Evolutionary conservation across 768 basidiomycete species (phyloP), one percentile per base, ranked within the genome.

Genomic region (Hirschioporus abietinus): DNA sequence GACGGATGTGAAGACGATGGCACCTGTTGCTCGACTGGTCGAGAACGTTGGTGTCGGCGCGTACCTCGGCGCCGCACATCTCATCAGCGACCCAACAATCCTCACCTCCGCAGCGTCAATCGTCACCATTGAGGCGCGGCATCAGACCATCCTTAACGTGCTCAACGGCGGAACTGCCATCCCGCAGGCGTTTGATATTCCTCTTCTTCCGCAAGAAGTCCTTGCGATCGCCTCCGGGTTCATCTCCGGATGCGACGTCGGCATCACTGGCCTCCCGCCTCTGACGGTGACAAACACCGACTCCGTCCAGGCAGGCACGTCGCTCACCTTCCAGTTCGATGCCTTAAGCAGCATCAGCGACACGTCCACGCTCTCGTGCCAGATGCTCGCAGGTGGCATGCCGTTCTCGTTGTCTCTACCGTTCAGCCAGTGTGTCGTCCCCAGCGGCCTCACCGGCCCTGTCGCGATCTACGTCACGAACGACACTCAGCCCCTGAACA

Each of bases 91-190:
- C 70, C 86, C 88, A 17, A 76, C 80, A 26, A 71, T 92, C 66
- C 77, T 91, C 63, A 81, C 82, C 64, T 80, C 85, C n/a, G 91
- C 90, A 57, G 89, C 82, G 8, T 86, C 87, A 26, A 93, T 93
- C 73, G 71, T 91, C 75, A 88, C 91, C 30, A 81, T 92, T 61
- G 93, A 95, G 73, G 88, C 91, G n/a, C 88, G 93, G 61, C 93
- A 95, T 71, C 87, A 90, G 74, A 88, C 89, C 1, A 76, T 94
- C 58, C 82, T 93, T 64, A 93, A 94, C 78, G 71, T 92, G 68
- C 71, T 95, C 64, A 83, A 83, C 59, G 81, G 83, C 18, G 87
- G 84, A 18, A 81, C 81, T 3, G 80, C 87, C 20, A 85, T 91
- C 65, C 88, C 92, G 5, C 75, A 82, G 59, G 80, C 89, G 0